A percentile compares a stretch with the other conserved stretches of the same genome.
Conservation (phyloP, 2,329 filamentous ascomycete species). For the Colletotrichum sp. region DNA sequence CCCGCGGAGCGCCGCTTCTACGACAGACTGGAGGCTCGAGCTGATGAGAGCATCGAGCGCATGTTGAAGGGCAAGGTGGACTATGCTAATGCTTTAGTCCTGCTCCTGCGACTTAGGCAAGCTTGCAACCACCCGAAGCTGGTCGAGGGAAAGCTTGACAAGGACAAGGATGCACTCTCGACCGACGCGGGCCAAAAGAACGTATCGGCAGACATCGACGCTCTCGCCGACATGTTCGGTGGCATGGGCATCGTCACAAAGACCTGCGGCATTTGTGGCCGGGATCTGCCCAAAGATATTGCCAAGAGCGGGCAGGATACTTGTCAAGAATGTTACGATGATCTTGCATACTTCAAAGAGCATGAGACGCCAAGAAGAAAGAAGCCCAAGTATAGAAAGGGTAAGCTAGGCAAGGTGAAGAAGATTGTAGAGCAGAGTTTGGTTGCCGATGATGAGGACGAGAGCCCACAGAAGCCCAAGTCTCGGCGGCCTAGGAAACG, state of each 20-base stretch:
- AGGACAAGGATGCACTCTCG: slow-evolving; percentile 84
- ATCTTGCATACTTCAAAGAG: slow-evolving; percentile 69
- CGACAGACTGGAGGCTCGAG: slow-evolving; percentile 79
- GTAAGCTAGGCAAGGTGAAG: slow-evolving; percentile 30
- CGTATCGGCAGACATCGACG: slow-evolving; percentile 73
- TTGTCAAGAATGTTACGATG: slow-evolving; percentile 78
- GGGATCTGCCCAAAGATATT: slow-evolving; percentile 61
- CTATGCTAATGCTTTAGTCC: slow-evolving; percentile 91
- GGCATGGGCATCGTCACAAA: slow-evolving; percentile 79
- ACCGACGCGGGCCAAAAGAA: slow-evolving; percentile 53
- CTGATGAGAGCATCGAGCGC: slow-evolving; percentile 83
- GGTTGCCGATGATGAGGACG: slow-evolving; percentile 5
- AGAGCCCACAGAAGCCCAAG: slow-evolving; percentile 24
- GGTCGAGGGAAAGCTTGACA: slow-evolving; percentile 82
- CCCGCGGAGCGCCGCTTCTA: slow-evolving; percentile 86
- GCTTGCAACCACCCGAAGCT: slow-evolving; percentile 94
- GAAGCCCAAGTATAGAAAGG: slow-evolving; percentile 42
- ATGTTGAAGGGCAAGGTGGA: slow-evolving; percentile 88
- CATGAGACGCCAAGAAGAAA: slow-evolving; percentile 47
- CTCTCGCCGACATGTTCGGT: slow-evolving; percentile 84
- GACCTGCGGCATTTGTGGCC: slow-evolving; percentile 84
- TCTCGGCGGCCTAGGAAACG: slow-evolving; percentile 51
- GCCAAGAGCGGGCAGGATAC: slow-evolving; percentile 45
- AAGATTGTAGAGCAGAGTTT: slow-evolving; percentile 25
- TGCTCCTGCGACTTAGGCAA: slow-evolving; percentile 89